These are phyloP conservation scores for Debaryomycetaceae sp. DNA, from an alignment of 1,139 yeast genomes.

Conservation along the genomic window DNA sequence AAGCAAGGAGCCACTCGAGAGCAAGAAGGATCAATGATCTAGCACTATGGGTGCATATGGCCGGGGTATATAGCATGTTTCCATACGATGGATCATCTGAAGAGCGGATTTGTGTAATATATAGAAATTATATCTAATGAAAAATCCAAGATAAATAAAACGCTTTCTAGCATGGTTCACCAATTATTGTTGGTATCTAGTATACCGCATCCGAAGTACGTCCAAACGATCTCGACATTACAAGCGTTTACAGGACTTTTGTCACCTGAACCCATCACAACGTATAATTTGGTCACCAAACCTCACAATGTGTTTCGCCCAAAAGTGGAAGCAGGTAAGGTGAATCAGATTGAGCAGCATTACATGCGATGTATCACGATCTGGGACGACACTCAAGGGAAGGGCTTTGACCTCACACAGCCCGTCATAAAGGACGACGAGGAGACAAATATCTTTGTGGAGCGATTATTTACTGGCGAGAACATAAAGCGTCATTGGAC, in stretches of 20 bases:
- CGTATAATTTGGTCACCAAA: constrained; percentile 42
- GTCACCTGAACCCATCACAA: constrained; percentile 38
- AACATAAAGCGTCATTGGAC: constrained; percentile 51
- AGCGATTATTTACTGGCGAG: constrained; percentile 28
- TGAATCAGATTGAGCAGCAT: constrained; percentile 48
- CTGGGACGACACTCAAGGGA: constrained; percentile 26
- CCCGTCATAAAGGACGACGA: constrained; percentile 21
- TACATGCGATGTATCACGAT: constrained; percentile 44
- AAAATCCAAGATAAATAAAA: neutral
- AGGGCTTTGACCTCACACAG: constrained; percentile 20
- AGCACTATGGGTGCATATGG: no score
- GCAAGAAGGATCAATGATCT: constrained; percentile 6
- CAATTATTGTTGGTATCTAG: constrained; percentile 41
- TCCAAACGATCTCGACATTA: constrained; percentile 42
- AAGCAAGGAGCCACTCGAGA: constrained; percentile 29
- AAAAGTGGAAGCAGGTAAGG: constrained; percentile 48
- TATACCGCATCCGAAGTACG: constrained; percentile 39
- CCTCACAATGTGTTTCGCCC: constrained; percentile 45
- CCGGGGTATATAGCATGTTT: neutral
- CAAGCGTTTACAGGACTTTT: constrained; percentile 44
- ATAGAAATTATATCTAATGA: neutral
- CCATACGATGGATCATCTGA: neutral
- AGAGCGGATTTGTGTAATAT: constrained; percentile 2
- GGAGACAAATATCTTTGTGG: constrained; percentile 19
- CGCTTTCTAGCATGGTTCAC: constrained; percentile 31